These are phyloP conservation scores for Tylopilus rubrobrunneus DNA, from an alignment of 768 basidiomycete genomes.

Conservation along the genomic window DNA sequence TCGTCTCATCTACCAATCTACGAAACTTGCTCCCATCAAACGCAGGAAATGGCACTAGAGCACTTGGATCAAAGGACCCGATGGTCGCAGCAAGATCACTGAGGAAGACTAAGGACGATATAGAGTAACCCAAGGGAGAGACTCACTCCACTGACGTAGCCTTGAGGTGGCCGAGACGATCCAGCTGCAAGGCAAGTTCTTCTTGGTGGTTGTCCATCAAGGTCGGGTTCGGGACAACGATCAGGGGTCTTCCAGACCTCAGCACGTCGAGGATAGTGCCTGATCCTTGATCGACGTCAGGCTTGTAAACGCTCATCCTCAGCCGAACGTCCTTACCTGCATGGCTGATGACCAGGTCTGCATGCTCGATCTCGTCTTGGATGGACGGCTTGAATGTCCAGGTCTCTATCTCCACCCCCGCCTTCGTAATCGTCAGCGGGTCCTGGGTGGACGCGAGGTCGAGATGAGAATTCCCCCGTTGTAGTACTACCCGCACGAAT, in stretches of 20 bases:
- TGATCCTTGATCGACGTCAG: constrained; percentile 54
- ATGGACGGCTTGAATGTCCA: constrained; percentile 77
- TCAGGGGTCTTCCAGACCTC: constrained; percentile 66
- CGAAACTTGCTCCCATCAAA: constrained; percentile 68
- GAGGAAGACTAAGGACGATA: constrained; percentile 9
- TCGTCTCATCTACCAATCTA: constrained; percentile 66
- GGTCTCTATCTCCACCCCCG: constrained; percentile 54
- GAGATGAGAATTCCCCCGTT: constrained; percentile 71
- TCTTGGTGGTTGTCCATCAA: constrained; percentile 92
- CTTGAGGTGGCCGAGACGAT: constrained; percentile 52
- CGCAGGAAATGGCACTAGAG: constrained; percentile 57
- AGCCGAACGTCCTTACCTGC: constrained; percentile 57
- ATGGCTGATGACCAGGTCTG: constrained; percentile 87
- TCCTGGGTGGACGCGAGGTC: constrained; percentile 17
- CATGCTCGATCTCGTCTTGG: constrained; percentile 54
- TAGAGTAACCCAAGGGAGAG: neutral
- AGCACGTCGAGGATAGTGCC: constrained; percentile 92
- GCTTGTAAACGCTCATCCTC: neutral
- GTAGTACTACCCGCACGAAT: constrained; percentile 62
- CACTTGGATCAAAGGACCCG: constrained; percentile 40
- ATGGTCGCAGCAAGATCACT: constrained; percentile 59
- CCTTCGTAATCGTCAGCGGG: constrained; percentile 17
- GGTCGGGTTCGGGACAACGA: constrained; percentile 86
- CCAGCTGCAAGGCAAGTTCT: constrained; percentile 75
- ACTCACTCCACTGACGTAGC: constrained; percentile 58